phyloP scores from a whole-genome alignment of 1,284 basidiomycete species.

The Leccinum huronense region DNA sequence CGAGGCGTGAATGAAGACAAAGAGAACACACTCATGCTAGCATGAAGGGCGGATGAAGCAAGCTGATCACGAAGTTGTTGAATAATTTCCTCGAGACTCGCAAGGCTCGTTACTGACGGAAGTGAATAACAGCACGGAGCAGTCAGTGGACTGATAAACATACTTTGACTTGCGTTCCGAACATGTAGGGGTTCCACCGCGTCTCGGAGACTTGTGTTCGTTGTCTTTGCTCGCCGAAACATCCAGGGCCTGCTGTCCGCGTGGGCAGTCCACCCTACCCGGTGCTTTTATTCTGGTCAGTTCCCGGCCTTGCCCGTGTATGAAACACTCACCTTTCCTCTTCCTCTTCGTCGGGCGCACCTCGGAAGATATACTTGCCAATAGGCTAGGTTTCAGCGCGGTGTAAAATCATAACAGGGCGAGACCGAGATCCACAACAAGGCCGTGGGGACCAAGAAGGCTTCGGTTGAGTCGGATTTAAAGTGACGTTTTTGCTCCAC shows the following conservation, averaged over 20 bases:
- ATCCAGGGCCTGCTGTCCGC: not conserved
- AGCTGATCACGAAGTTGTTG: too few species aligned
- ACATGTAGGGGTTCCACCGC: too few species aligned
- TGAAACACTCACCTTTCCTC: not conserved
- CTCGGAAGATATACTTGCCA: not conserved
- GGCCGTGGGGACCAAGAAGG: too few species aligned
- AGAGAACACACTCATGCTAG: not conserved
- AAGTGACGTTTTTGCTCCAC: too few species aligned
- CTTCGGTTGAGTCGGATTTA: too few species aligned
- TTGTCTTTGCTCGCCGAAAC: not conserved
- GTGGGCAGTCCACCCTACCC: not conserved
- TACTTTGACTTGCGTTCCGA: too few species aligned
- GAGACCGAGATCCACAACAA: too few species aligned
- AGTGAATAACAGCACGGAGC: too few species aligned
- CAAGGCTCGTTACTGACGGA: too few species aligned
- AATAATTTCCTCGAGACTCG: too few species aligned
- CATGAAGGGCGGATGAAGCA: not conserved
- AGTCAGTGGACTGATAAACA: too few species aligned
- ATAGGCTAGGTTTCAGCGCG: not conserved
- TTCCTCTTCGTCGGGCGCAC: not conserved
- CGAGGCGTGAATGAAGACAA: not conserved
- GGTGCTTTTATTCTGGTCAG: not conserved
- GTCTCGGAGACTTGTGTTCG: not conserved
- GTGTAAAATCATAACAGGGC: not conserved
- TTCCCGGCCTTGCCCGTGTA: not conserved